Evolutionary conservation across 208 protist genomes (phyloP).

Genomic region (Leishmania tropica): DNA sequence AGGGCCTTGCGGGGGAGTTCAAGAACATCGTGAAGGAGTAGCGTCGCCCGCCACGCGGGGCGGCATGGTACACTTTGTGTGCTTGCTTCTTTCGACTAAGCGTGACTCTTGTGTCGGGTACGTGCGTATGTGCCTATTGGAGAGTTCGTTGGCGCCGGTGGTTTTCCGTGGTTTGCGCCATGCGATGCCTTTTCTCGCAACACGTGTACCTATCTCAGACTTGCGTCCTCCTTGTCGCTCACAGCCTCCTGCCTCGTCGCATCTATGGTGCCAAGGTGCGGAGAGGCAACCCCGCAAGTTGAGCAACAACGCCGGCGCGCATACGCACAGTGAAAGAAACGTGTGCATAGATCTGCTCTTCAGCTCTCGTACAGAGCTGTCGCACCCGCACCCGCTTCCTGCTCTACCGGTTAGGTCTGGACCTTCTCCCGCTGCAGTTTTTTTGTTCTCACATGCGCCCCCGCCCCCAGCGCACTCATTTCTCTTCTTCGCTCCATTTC

Average conservation of each 20-base stretch:
- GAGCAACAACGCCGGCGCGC: no score
- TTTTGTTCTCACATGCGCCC: not conserved
- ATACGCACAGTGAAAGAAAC: not conserved
- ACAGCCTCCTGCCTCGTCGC: not conserved
- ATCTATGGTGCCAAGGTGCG: not conserved
- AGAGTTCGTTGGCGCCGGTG: not conserved
- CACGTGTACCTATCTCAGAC: not conserved
- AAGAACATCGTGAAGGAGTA: constrained; percentile 73
- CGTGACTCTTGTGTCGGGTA: not conserved
- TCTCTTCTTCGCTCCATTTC: not conserved
- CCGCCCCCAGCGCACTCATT: not conserved
- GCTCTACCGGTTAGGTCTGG: not conserved
- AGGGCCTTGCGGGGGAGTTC: constrained; percentile 77
- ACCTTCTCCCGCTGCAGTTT: not conserved
- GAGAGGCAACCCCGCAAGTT: no score
- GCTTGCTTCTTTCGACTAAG: not conserved
- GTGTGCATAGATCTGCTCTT: not conserved
- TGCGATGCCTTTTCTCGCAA: not conserved
- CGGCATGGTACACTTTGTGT: not conserved
- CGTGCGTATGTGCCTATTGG: not conserved
- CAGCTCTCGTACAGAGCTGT: not conserved
- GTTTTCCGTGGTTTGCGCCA: not conserved
- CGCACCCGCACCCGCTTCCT: not conserved
- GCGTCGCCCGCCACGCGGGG: not conserved
- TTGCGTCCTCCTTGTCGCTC: not conserved